These are phyloP conservation scores for Candida glucosophila DNA, from an alignment of 1,139 yeast species.

Conservation along the genomic window DNA sequence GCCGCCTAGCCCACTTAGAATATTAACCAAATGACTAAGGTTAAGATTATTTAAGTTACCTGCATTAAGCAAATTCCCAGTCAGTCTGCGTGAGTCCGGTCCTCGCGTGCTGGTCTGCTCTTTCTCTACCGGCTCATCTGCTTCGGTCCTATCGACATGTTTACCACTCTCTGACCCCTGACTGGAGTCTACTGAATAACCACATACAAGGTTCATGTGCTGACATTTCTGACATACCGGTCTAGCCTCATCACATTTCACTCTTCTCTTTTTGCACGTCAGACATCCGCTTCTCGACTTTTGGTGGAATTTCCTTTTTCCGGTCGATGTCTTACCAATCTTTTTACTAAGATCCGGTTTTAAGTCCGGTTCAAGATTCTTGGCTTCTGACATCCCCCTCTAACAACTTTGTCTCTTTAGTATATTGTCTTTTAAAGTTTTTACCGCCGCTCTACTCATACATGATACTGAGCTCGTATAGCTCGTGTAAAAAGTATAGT, in stretches of 20 bases:
- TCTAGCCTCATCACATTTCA: constrained; percentile 83
- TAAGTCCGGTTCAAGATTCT: too few relatives aligned
- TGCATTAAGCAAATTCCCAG: constrained; percentile 22
- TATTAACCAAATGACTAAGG: constrained; percentile 37
- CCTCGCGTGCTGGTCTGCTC: constrained; percentile 7
- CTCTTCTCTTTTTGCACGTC: constrained; percentile 81
- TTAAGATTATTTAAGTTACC: constrained; percentile 39
- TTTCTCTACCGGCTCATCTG: too few relatives aligned
- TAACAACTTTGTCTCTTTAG: too few relatives aligned
- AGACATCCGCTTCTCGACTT: constrained; percentile 85
- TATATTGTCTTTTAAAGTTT: too few relatives aligned
- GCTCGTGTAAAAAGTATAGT: too few relatives aligned
- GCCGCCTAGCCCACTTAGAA: constrained; percentile 29
- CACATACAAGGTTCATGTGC: constrained; percentile 70
- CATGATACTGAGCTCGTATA: too few relatives aligned
- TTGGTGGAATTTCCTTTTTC: constrained; percentile 68
- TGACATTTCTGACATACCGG: constrained; percentile 79
- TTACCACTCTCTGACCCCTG: neutral
- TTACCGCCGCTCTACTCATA: too few relatives aligned
- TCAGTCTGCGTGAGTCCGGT: too few relatives aligned
- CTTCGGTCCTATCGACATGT: too few relatives aligned
- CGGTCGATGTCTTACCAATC: constrained; percentile 18
- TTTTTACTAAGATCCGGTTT: too few relatives aligned
- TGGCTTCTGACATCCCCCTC: too few relatives aligned
- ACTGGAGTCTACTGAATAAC: constrained; percentile 24